phyloP scores from a whole-genome alignment of 768 basidiomycete species.

The Boletales sp. region DNA sequence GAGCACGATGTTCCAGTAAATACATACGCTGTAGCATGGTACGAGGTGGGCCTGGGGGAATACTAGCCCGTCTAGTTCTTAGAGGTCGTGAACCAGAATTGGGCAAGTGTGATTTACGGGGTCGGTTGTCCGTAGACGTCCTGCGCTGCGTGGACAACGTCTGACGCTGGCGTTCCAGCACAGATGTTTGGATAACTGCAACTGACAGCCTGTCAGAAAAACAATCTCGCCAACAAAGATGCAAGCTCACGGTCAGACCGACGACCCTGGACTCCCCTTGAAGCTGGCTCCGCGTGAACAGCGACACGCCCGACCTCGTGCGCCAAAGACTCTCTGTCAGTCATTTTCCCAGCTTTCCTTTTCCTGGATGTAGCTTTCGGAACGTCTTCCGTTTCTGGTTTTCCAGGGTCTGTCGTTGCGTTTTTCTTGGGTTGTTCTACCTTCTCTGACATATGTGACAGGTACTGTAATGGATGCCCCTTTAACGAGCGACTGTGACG shows the following conservation, averaged over 20 bases:
- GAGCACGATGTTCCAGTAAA: neutral
- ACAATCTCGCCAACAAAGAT: neutral
- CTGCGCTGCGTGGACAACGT: slow-evolving; percentile 22
- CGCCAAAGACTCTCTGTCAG: slow-evolving; percentile 9
- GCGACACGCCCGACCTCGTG: slow-evolving; percentile 11
- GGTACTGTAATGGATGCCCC: slow-evolving; percentile 5
- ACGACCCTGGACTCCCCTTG: slow-evolving; percentile 21
- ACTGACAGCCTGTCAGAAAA: slow-evolving; percentile 18
- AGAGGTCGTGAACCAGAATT: slow-evolving; percentile 21
- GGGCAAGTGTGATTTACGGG: slow-evolving; percentile 20
- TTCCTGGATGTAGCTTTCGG: slow-evolving; percentile 20
- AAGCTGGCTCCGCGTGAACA: slow-evolving; percentile 11
- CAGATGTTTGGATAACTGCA: slow-evolving; percentile 15
- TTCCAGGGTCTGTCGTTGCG: slow-evolving; percentile 9
- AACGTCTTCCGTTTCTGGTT: slow-evolving; percentile 15
- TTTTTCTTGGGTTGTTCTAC: slow-evolving; percentile 21
- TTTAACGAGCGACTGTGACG: slow-evolving; percentile 14
- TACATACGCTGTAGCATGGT: slow-evolving; percentile 67
- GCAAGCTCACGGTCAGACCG: slow-evolving; percentile 26
- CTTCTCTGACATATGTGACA: slow-evolving; percentile 26
- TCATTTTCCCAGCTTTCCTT: slow-evolving; percentile 23
- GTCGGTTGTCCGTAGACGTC: slow-evolving; percentile 22
- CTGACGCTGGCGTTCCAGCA: slow-evolving; percentile 25
- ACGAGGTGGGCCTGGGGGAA: slow-evolving; percentile 34
- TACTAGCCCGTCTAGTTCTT: slow-evolving; percentile 22